phyloP scores from a whole-genome alignment of 768 basidiomycete species.

The Panus rudis region DNA sequence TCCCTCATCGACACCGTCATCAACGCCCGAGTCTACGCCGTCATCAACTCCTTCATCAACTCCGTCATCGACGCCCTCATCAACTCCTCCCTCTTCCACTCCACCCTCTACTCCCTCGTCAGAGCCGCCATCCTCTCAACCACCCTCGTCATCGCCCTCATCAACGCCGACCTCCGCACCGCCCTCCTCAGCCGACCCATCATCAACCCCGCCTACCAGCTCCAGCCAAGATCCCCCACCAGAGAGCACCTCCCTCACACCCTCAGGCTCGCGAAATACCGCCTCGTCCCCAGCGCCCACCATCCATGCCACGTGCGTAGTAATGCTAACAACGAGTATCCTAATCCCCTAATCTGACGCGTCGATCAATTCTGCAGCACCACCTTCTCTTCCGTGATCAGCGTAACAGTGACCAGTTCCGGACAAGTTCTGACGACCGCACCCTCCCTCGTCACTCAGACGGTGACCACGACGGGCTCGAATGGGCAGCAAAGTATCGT shows the following conservation, averaged over 20 bases:
- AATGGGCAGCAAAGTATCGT: constrained; percentile 50
- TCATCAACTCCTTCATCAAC: constrained; percentile 10
- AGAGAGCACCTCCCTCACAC: constrained; percentile 8
- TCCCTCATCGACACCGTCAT: constrained; percentile 14
- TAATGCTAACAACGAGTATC: not conserved
- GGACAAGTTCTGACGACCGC: constrained; percentile 44
- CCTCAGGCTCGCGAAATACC: constrained; percentile 11
- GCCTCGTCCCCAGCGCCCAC: constrained; percentile 3
- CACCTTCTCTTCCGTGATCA: constrained; percentile 47
- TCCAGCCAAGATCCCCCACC: constrained; percentile 8
- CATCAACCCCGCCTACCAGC: constrained; percentile 7
- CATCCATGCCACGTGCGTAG: constrained; percentile 3
- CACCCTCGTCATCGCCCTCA: constrained; percentile 6
- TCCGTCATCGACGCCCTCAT: constrained; percentile 10
- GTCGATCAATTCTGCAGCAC: no score
- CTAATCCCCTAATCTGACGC: constrained; percentile 10
- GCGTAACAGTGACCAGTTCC: constrained; percentile 53
- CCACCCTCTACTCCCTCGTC: constrained; percentile 7
- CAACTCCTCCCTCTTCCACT: constrained; percentile 6
- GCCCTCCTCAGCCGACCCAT: constrained; percentile 8
- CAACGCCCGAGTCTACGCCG: constrained; percentile 10
- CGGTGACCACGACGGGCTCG: constrained; percentile 45
- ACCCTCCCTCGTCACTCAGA: constrained; percentile 52
- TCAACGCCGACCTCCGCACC: constrained; percentile 7
- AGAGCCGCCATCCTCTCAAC: constrained; percentile 3